Evolutionary conservation across 148 eudicot species (phyloP), one percentile per base, ranked within the genome.

Genomic region (Cornus controversa): DNA sequence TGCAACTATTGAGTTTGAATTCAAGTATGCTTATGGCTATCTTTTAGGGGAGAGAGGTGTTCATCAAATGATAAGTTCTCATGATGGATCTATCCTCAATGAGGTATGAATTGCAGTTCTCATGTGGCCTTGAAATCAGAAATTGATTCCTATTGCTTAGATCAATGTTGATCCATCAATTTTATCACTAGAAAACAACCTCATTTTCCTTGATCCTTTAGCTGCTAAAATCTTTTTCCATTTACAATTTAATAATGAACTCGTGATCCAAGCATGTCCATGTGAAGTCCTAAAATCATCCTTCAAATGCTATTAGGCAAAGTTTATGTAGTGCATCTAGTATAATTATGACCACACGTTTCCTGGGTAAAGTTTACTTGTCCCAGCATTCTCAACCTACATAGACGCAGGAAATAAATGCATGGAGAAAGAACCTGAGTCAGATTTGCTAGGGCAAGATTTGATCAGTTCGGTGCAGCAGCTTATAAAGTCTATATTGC

Each of bases 41-140:
- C 86, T 94, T 45, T 80, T 83, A 16, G 98, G 98, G 14, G 98
- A 94, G 83, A 85, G 83, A 85, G 98, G 98, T 72, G 84, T 88
- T 57, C 98, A 94, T 77, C 86, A 78, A 79, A 80, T 92, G 88
- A 85, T 86, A 70, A 79, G 81, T 76, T 83, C 85, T 53, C 67
- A 66, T 25, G 70, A 75, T 57, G 75, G 76, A 67, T 80, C 82
- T 63, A 64, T 42, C 79, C 57, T 36, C 31, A 77, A 72, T 37
- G 82, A 90, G 93, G 93, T 91, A 85, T 27, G 60, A 29, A 14
- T 47, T 42, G 47, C 63, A 29, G 28, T 64, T 71, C n/a, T 45
- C 10, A 7, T 25, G 22, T 34, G 25, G 26, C 5, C 76, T 31
- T 10, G 14, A 66, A 22, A 13, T 66, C 34, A 28, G 40, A 26